phyloP scores from a whole-genome alignment of 2,329 filamentous ascomycete genomes.

The Teratosphaeria nubilosa region DNA sequence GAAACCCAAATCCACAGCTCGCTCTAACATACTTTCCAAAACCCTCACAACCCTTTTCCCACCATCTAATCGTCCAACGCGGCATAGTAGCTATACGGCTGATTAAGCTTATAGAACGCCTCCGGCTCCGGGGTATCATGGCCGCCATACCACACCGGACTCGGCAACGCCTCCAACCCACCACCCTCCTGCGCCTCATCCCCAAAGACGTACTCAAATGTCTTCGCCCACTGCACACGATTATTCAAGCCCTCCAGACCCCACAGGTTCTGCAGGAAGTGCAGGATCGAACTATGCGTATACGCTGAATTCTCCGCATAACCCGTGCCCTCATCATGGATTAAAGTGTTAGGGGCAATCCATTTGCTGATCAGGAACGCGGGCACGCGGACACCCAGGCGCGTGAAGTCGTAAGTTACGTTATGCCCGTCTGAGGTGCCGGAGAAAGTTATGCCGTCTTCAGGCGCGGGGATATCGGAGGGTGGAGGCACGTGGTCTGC shows the following conservation, averaged over 20 bases:
- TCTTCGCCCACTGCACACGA: slow-evolving; percentile 34
- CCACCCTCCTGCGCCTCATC: slow-evolving; percentile 19
- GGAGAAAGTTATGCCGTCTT: slow-evolving; percentile 25
- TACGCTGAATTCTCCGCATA: slow-evolving; percentile 29
- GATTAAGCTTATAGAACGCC: slow-evolving; percentile 2
- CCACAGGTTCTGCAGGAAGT: slow-evolving; percentile 34
- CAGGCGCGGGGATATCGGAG: slow-evolving; percentile 23
- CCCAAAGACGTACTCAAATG: slow-evolving; percentile 29
- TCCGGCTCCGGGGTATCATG: slow-evolving; percentile 3
- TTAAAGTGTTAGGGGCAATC: slow-evolving; percentile 21
- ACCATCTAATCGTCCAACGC: background rate
- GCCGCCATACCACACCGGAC: slow-evolving; percentile 20
- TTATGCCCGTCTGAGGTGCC: slow-evolving; percentile 23
- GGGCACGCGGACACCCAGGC: slow-evolving; percentile 27
- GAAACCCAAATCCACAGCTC: background rate
- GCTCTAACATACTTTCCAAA: background rate
- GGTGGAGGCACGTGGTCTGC: slow-evolving; percentile 32
- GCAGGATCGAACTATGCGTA: slow-evolving; percentile 31
- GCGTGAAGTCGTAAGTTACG: slow-evolving; percentile 30
- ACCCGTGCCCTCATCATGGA: slow-evolving; percentile 29
- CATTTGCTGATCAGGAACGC: slow-evolving; percentile 7
- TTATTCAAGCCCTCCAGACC: slow-evolving; percentile 31
- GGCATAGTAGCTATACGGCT: slow-evolving; percentile 3
- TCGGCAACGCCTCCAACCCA: slow-evolving; percentile 16
- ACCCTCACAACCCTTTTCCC: background rate